Evolutionary conservation across 495 filamentous ascomycete species (phyloP), one percentile per base, ranked within the genome.

Genomic region (Penicillium soppii): DNA sequence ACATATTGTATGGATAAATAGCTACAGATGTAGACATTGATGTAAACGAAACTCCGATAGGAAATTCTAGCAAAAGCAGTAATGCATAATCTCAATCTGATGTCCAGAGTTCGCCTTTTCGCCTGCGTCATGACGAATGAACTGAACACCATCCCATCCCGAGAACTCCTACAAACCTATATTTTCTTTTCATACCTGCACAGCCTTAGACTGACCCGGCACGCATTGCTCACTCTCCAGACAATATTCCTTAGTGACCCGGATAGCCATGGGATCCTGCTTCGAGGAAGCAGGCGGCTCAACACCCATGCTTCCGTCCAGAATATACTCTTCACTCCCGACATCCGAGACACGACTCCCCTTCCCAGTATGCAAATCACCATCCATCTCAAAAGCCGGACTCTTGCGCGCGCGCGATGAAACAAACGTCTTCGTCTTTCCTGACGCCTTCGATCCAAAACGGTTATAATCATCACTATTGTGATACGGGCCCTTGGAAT

Each of bases 211-310:
- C 9, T 44, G 41, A 20, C 13, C 27, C 8, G 27, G 13, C 17
- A 3, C 21, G 12, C 47, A 25, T 17, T 40, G 26, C 16, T 50
- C 47, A 16, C 7, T 32, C 13, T 58, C 26, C 13, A 58, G 37
- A 5, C n/a, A 30, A 37, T 50, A 58, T 20, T 54, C 56, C 8
- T 46, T 58, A 2, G 51, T 58, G 4, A 58, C 56, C 25, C 45
- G 50, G 25, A 58, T 58, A 25, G 56, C 35, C 33, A 59, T 48
- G 7, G 16, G 10, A 35, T 53, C 36, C 19, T 6, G 50, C 15
- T 21, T 22, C 3, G 17, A 25, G 25, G 20, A 36, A 16, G 30
- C 17, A 7, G 39, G 39, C 1, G 16, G 2, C n/a, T 17, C 40
- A 17, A 25, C 32, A 16, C 19, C 26, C 22, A n/a, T 50, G 23